Percentiles rank a stretch among this genome's conserved stretches.
phyloP scores from a whole-genome alignment of 176 grass and related monocot genomes.

The Zea mays region DNA sequence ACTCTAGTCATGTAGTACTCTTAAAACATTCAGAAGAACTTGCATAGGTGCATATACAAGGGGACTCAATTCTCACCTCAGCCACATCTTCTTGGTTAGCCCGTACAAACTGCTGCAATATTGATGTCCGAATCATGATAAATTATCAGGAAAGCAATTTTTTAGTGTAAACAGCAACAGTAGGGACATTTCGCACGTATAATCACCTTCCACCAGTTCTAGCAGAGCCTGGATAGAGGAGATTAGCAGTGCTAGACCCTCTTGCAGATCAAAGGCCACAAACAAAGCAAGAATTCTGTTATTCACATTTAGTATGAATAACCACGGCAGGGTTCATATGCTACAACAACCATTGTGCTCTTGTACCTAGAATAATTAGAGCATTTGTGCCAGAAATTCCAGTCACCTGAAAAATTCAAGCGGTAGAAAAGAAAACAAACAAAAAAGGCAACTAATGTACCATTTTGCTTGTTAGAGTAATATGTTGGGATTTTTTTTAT shows the following conservation, averaged over 20 bases:
- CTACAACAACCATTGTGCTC: background rate
- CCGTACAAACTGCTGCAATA: conserved; percentile 65
- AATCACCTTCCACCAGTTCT: conserved; percentile 59
- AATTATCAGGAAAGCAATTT: conserved; percentile 1
- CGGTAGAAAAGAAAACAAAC: too few relatives aligned
- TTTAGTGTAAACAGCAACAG: background rate
- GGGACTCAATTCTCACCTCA: conserved; percentile 39
- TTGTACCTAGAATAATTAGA: too few relatives aligned
- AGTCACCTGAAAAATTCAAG: too few relatives aligned
- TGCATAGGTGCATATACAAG: background rate
- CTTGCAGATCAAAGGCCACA: conserved; percentile 36
- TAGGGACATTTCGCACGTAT: background rate
- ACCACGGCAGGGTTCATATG: conserved; percentile 15
- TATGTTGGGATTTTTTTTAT: too few relatives aligned
- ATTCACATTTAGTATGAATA: background rate
- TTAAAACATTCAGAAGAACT: conserved; percentile 17
- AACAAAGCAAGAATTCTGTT: conserved; percentile 20
- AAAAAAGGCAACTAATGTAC: too few relatives aligned
- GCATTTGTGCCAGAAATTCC: too few relatives aligned
- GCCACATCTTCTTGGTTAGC: conserved; percentile 68
- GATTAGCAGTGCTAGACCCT: conserved; percentile 62
- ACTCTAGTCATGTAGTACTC: conserved; percentile 31
- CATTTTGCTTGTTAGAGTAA: too few relatives aligned
- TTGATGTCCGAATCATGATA: background rate
- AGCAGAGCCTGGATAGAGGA: conserved; percentile 69